Conservation (phyloP, 2,329 filamentous ascomycete species). For the Spiromastix sp. region DNA sequence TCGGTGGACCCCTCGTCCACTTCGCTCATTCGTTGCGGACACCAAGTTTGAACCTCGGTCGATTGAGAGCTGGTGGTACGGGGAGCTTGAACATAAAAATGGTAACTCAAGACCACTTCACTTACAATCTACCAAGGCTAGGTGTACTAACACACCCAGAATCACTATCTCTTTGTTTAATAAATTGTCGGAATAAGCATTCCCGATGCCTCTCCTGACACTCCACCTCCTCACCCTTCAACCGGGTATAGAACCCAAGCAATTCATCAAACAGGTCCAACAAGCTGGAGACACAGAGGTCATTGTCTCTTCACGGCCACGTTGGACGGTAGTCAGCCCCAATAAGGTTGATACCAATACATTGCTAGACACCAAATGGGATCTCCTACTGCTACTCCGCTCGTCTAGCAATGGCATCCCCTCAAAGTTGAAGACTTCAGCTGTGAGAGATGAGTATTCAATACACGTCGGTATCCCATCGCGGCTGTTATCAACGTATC, state of each 20-base stretch:
- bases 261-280: constrained; percentile 20
- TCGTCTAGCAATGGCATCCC: constrained; percentile 15
- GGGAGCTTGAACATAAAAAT: too few relatives aligned
- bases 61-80: too few relatives aligned
- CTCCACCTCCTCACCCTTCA: constrained; percentile 25
- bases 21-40: too few relatives aligned
- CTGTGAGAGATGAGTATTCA: constrained; percentile 22
- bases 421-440: constrained; percentile 7
- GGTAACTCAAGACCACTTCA: too few relatives aligned
- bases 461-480: constrained; percentile 26
- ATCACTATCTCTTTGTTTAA: too few relatives aligned
- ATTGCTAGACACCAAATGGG: constrained; percentile 23
- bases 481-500: constrained; percentile 22
- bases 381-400: constrained; percentile 27
- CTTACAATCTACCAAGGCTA: too few relatives aligned
- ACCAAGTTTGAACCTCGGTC: too few relatives aligned
- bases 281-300: constrained; percentile 16
- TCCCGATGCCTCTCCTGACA: constrained; percentile 28
- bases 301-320: constrained; percentile 26
- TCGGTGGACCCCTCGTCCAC: too few relatives aligned
- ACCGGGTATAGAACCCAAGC: constrained; percentile 13
- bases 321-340: constrained; percentile 27
- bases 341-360: constrained; percentile 19
- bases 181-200: too few relatives aligned
- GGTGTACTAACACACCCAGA: too few relatives aligned